Conservation (phyloP, 106 monocot species). For the Ottelia alismoides region DNA sequence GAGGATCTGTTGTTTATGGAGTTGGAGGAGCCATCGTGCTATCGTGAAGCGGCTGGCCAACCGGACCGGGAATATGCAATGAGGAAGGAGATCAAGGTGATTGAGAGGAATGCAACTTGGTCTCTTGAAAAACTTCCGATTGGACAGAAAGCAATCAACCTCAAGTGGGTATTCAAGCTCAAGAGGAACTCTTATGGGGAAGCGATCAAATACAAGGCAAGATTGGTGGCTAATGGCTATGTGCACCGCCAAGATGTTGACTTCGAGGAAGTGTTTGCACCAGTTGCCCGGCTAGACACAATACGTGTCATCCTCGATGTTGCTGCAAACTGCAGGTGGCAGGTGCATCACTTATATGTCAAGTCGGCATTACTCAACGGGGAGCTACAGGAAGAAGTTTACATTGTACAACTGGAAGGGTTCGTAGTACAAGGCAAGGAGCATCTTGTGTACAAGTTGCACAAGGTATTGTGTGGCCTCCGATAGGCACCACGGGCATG, state of each 20-base stretch:
- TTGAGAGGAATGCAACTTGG: background rate
- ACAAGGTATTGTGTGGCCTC: background rate
- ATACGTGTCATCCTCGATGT: background rate
- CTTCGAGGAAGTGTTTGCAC: background rate
- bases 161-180: slow-evolving; percentile 1
- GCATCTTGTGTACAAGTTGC: no score
- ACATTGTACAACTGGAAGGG: background rate
- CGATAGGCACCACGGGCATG: background rate
- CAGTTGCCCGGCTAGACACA: background rate
- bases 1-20: background rate
- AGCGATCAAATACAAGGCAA: background rate
- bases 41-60: background rate
- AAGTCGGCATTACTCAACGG: slow-evolving; percentile 1
- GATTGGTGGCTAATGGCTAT: background rate
- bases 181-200: background rate
- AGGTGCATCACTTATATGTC: background rate
- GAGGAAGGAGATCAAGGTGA: background rate
- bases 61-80: background rate
- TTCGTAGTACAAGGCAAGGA: no score
- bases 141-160: background rate
- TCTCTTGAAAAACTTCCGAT: background rate
- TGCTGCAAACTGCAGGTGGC: background rate
- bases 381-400: background rate
- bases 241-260: background rate
- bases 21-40: slow-evolving; percentile 1